Evolutionary conservation across 768 basidiomycete species (phyloP), one percentile per base, ranked within the genome.

Genomic region (Porphyrellus cyaneotinctus): DNA sequence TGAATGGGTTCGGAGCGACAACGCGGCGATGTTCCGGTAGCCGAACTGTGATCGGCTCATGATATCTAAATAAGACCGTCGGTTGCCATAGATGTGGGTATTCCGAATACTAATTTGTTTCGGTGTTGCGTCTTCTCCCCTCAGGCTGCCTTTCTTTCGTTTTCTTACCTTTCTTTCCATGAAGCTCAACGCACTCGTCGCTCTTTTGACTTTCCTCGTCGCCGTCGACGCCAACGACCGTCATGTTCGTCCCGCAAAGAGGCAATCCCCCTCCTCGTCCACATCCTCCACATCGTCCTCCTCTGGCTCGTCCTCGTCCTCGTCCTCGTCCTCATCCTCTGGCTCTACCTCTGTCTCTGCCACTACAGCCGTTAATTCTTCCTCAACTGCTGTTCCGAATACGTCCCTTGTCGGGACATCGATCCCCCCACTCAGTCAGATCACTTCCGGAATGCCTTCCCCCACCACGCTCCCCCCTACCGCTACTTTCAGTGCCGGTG

Each of bases 401-500:
- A 63, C 67, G 3, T 58, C 63, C 17, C 66, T 69, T 1, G 68
- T 71, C 28, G 75, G 71, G 18, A 77, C 81, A 2, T 63, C 68
- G 6, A 75, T 85, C 28, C 87, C 84, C 15, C 78, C 85, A 6
- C 69, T 89, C 42, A 76, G 71, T 22, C 71, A 70, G 47, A 81
- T 90, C 44, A 81, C 77, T 2, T 78, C 77, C 32, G 86, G 85
- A 49, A 87, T 87, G 83, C 70, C 85, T 6, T 70, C 78, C 7
- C 74, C 75, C 7, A 55, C 78, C 3, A 75, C 80, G 0, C 73
- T 78, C 2, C 63, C 79, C 1, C 70, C 81, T 17, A 73, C 81
- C 4, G 65, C 79, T 3, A 83, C 83, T 0, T 87, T 72, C 59
- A 32, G 78, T 0, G 68, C 83, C 37, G 89, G 89, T 2, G 79